Percentiles rank a stretch among this genome's conserved stretches.
phyloP scores from a whole-genome alignment of 129 eudicot genomes.

The Tanacetum coccineum region DNA sequence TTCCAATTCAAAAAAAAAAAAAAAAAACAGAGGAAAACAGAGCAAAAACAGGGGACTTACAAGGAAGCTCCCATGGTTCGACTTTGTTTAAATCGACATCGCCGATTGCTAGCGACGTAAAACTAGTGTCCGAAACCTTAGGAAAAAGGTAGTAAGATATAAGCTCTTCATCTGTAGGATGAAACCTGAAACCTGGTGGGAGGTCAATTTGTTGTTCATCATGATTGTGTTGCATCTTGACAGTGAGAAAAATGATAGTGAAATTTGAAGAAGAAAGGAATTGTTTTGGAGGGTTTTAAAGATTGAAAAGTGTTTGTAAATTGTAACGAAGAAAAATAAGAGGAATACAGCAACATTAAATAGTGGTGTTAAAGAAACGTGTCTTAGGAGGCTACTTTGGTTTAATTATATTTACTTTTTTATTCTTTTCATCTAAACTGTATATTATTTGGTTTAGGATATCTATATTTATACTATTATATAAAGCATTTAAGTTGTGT shows the following conservation, averaged over 20 bases:
- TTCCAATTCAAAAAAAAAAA: background rate
- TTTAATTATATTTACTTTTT: slow-evolving; percentile 19
- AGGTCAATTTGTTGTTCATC: slow-evolving; percentile 53
- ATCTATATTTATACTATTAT: no score
- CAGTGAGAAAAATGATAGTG: background rate
- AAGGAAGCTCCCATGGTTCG: slow-evolving; percentile 96
- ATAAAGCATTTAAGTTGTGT: no score
- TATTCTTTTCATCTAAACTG: background rate
- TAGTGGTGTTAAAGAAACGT: slow-evolving; percentile 64
- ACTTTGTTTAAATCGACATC: slow-evolving; percentile 91
- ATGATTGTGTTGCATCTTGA: slow-evolving; percentile 21
- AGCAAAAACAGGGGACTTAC: slow-evolving; percentile 30
- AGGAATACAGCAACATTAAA: slow-evolving; percentile 50
- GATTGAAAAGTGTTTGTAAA: slow-evolving; percentile 20
- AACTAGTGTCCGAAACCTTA: slow-evolving; percentile 47
- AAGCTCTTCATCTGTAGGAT: slow-evolving; percentile 84
- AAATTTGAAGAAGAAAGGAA: slow-evolving; percentile 17
- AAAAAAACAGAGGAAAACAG: slow-evolving; percentile 6
- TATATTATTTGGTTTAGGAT: no score
- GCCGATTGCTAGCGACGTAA: slow-evolving; percentile 55
- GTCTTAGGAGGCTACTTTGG: slow-evolving; percentile 32
- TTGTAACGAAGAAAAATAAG: slow-evolving; percentile 21
- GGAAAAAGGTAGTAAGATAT: slow-evolving; percentile 70
- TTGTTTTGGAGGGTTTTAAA: slow-evolving; percentile 17
- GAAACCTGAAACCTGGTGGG: slow-evolving; percentile 88